Percentiles rank a stretch among this genome's conserved stretches.
Conservation (phyloP, 805 yeast genomes). For the Scheffersomyces spartinae region DNA sequence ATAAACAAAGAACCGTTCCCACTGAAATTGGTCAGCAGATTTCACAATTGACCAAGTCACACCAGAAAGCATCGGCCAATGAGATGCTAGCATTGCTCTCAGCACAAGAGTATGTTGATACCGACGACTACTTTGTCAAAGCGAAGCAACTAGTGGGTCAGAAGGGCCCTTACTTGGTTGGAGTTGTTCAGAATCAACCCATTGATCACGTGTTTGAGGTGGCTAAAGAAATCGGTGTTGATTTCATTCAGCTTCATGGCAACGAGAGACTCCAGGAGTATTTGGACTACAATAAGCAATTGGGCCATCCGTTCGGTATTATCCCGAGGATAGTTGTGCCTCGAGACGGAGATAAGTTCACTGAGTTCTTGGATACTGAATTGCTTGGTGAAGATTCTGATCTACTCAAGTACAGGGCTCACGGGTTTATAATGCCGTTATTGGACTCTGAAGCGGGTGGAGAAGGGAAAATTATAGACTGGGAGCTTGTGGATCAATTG, state of each 20-base stretch:
- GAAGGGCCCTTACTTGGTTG: constrained; percentile 76
- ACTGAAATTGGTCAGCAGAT: constrained; percentile 16
- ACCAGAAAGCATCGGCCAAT: constrained; percentile 31
- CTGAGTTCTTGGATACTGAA: too few species aligned
- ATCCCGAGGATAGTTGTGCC: constrained; percentile 71
- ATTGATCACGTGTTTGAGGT: constrained; percentile 44
- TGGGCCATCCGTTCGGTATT: constrained; percentile 38
- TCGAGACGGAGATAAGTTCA: constrained; percentile 31
- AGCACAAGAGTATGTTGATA: constrained; percentile 5
- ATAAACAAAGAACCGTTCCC: constrained; percentile 57
- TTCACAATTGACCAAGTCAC: too few species aligned
- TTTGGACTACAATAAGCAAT: constrained; percentile 26
- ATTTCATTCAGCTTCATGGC: constrained; percentile 86
- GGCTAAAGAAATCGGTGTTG: constrained; percentile 39
- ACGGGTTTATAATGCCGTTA: constrained; percentile 44
- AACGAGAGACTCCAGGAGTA: constrained; percentile 39
- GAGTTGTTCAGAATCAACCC: constrained; percentile 81
- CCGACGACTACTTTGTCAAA: constrained; percentile 19
- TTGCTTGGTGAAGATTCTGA: too few species aligned
- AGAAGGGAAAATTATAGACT: constrained; percentile 71
- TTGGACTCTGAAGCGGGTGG: constrained; percentile 90
- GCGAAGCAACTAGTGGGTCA: constrained; percentile 11
- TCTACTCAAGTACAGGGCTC: constrained; percentile 12
- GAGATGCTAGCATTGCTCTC: constrained; percentile 29
- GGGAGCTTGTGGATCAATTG: constrained; percentile 43